Evolutionary conservation across 192 early-diverging fungal species (phyloP).

Genomic region (Rhizophagus clarus): DNA sequence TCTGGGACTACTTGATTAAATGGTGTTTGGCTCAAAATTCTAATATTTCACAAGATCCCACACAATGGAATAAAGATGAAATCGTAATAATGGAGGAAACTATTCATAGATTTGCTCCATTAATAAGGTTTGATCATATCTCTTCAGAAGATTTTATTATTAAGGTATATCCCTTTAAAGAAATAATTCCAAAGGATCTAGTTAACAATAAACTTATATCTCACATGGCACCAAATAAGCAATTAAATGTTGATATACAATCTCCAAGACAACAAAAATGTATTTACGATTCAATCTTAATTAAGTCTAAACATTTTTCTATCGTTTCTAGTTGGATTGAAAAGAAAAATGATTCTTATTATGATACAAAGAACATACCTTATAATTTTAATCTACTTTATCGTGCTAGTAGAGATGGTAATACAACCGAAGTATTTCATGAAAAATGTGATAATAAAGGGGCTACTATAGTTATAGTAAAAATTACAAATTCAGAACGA

Average conservation of each 20-base stretch:
- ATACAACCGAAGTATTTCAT: not conserved
- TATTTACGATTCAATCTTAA: not conserved
- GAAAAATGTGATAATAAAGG: not conserved
- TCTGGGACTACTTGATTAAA: not conserved
- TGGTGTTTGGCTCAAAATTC: not conserved
- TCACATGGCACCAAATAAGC: not conserved
- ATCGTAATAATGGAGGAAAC: not conserved
- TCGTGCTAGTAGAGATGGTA: conserved; percentile 5
- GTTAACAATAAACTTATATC: not conserved
- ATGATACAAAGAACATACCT: not conserved
- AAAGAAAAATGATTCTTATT: not conserved
- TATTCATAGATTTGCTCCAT: too few species aligned
- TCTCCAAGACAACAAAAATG: not conserved
- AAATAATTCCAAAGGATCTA: not conserved
- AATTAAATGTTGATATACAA: not conserved
- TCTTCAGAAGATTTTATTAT: too few species aligned
- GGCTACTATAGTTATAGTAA: not conserved
- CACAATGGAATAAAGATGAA: not conserved
- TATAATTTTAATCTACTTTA: not conserved
- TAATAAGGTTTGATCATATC: too few species aligned
- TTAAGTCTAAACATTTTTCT: not conserved
- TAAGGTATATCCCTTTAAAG: too few species aligned
- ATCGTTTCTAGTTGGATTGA: not conserved
- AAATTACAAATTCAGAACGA: not conserved
- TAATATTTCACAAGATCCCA: not conserved